A percentile compares a stretch with the other conserved stretches of the same genome.
Evolutionary conservation across 371 early-diverging fungal genomes (phyloP).

Genomic region (Thermomucor indicae-seudaticae): DNA sequence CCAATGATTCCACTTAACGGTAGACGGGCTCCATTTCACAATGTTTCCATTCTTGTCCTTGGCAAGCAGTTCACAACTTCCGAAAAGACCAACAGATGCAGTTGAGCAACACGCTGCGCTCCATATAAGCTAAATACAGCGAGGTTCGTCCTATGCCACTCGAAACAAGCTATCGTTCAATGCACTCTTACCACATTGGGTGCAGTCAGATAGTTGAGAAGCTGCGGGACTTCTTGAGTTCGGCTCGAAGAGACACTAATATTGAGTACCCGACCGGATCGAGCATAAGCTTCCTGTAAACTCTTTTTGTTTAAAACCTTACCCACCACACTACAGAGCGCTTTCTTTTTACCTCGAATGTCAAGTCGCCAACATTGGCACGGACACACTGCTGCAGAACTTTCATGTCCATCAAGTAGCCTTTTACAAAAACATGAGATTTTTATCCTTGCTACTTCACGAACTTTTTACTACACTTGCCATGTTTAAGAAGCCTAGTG

Average conservation of each 20-base stretch:
- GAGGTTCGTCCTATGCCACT: too few relatives aligned
- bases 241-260: constrained; percentile 68
- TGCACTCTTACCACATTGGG: constrained; percentile 62
- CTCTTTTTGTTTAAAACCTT: background rate
- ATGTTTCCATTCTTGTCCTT: constrained; percentile 65
- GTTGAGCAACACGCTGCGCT: constrained; percentile 71
- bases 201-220: constrained; percentile 70
- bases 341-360: constrained; percentile 51
- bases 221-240: constrained; percentile 66
- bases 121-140: constrained; percentile 52
- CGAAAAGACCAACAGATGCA: constrained; percentile 53
- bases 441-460: background rate
- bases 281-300: constrained; percentile 59
- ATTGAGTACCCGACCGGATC: constrained; percentile 64
- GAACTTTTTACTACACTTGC: constrained; percentile 20
- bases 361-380: constrained; percentile 66
- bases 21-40: constrained; percentile 60
- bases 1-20: constrained; percentile 52
- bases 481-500: constrained; percentile 61
- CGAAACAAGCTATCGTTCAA: background rate
- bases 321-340: background rate
- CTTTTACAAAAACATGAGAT: constrained; percentile 16
- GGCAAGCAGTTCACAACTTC: constrained; percentile 56
- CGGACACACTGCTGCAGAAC: constrained; percentile 66
- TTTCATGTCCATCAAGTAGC: constrained; percentile 67